These are phyloP conservation scores for Penicillium polonicum DNA, from an alignment of 2,329 filamentous ascomycete species.

Conservation along the genomic window DNA sequence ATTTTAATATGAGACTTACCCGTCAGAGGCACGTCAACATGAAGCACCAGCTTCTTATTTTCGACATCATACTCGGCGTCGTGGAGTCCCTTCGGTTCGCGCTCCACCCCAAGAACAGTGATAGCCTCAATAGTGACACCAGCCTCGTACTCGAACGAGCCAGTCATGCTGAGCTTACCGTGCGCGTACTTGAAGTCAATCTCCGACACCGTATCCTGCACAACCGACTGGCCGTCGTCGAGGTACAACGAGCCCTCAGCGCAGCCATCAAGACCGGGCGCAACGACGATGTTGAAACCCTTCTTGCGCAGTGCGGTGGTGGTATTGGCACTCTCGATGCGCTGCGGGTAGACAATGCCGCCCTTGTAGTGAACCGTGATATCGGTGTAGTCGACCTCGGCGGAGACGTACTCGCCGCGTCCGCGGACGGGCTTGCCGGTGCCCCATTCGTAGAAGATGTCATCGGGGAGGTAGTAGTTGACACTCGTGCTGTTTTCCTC, in stretches of 20 bases:
- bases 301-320: conserved; percentile 60
- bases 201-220: conserved; percentile 55
- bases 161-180: conserved; percentile 39
- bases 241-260: conserved; percentile 69
- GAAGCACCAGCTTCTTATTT: conserved; percentile 16
- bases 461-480: conserved; percentile 56
- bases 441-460: conserved; percentile 61
- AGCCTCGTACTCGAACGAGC: conserved; percentile 25
- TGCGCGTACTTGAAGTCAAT: conserved; percentile 60
- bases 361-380: conserved; percentile 64
- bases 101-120: conserved; percentile 28
- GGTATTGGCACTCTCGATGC: conserved; percentile 55
- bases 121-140: conserved; percentile 32
- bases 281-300: conserved; percentile 69
- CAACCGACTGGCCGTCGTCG: conserved; percentile 69
- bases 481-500: conserved; percentile 53
- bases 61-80: conserved; percentile 12
- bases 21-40: conserved; percentile 19
- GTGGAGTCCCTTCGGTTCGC: conserved; percentile 2
- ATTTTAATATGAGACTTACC: background rate
- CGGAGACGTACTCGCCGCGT: conserved; percentile 45
- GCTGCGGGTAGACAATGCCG: conserved; percentile 58
- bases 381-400: conserved; percentile 49
- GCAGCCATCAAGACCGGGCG: conserved; percentile 60
- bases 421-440: conserved; percentile 50